Conservation (phyloP, 129 eudicot species). For the Kitagawia praeruptora region DNA sequence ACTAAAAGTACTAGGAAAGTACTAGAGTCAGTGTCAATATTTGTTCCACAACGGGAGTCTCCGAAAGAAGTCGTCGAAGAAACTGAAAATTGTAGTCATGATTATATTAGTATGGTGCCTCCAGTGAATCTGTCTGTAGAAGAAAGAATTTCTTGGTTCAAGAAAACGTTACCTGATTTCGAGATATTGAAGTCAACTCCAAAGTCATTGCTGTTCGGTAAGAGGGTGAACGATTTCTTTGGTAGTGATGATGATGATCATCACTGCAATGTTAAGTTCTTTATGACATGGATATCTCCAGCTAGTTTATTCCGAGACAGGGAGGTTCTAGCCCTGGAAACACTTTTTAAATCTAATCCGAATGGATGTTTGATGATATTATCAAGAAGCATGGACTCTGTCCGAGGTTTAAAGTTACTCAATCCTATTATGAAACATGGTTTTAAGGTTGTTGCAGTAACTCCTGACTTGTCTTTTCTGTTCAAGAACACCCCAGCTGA, state of each 20-base stretch:
- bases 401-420: constrained; percentile 28
- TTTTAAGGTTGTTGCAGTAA: constrained; percentile 29
- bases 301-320: constrained; percentile 37
- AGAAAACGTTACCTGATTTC: constrained; percentile 27
- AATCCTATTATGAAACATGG: constrained; percentile 41
- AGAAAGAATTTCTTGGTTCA: constrained; percentile 32
- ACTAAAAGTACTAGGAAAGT: constrained; percentile 18
- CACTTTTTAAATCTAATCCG: constrained; percentile 54
- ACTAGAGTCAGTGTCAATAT: constrained; percentile 18
- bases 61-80: constrained; percentile 29
- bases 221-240: constrained; percentile 25
- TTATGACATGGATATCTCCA: constrained; percentile 82
- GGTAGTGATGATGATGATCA: not conserved
- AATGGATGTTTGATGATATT: constrained; percentile 52
- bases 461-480: constrained; percentile 42
- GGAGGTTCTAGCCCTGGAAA: constrained; percentile 55
- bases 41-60: constrained; percentile 13
- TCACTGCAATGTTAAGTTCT: constrained; percentile 39
- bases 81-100: not conserved
- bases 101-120: constrained; percentile 16
- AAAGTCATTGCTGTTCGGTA: constrained; percentile 24
- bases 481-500: constrained; percentile 61
- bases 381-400: constrained; percentile 50
- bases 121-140: constrained; percentile 23
- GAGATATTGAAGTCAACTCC: constrained; percentile 30